A percentile compares a stretch with the other conserved stretches of the same genome.
Conservation (phyloP, 169 alveolate species). For the Theileria equi region DNA sequence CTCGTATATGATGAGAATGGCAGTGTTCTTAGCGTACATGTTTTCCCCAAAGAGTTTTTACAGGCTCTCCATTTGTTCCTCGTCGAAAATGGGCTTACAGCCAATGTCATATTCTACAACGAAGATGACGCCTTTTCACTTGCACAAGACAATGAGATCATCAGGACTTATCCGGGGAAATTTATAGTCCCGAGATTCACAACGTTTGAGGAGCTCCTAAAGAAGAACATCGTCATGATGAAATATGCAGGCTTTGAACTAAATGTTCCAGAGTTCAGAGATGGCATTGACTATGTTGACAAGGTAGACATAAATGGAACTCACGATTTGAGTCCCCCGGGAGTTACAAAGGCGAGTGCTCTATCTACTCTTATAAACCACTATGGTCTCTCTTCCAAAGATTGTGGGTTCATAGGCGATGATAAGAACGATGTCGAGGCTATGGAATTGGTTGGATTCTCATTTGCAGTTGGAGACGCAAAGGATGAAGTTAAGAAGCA, state of each 20-base stretch:
- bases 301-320: background rate
- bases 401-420: too few species aligned
- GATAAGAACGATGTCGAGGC: too few species aligned
- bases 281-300: background rate
- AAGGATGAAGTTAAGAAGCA: constrained; percentile 11
- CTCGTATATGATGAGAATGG: background rate
- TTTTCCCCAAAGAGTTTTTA: background rate
- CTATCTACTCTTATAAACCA: background rate
- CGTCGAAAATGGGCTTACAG: background rate
- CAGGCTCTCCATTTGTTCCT: background rate
- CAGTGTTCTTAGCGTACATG: background rate
- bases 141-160: background rate
- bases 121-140: background rate
- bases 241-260: background rate
- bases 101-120: background rate
- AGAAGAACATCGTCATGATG: background rate
- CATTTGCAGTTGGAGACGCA: constrained; percentile 58
- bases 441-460: too few species aligned
- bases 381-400: too few species aligned
- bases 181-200: background rate
- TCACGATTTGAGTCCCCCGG: background rate
- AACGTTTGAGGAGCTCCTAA: background rate
- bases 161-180: background rate
- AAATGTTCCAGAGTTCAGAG: background rate
- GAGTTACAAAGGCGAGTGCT: background rate